Evolutionary conservation across 129 eudicot genomes (phyloP).

Genomic region (Arctium lappa): DNA sequence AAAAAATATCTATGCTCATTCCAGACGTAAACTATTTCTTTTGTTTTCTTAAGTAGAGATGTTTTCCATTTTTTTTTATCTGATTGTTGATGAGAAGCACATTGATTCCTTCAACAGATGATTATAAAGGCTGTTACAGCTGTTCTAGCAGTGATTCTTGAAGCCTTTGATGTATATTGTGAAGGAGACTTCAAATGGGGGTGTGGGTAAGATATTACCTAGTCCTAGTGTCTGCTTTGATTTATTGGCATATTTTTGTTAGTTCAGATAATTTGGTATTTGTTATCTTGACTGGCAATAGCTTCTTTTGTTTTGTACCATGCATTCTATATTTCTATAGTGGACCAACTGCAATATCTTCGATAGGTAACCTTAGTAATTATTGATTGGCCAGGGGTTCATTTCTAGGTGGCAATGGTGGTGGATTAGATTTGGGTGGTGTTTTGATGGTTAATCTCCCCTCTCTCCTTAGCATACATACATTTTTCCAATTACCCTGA

Average conservation of each 20-base stretch:
- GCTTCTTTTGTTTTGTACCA: neutral
- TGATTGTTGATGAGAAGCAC: neutral
- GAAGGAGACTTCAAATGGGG: constrained; percentile 91
- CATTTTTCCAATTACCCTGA: too few species aligned
- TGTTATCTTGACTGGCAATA: neutral
- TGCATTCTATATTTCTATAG: neutral
- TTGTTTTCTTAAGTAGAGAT: neutral
- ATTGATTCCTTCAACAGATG: constrained; percentile 56
- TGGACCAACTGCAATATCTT: neutral
- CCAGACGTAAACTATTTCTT: neutral
- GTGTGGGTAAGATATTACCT: constrained; percentile 69
- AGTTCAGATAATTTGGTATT: neutral
- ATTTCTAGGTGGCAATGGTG: too few species aligned
- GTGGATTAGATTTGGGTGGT: too few species aligned
- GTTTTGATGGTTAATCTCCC: too few species aligned
- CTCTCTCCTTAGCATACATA: too few species aligned
- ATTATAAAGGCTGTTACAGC: constrained; percentile 90
- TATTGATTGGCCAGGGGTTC: too few species aligned
- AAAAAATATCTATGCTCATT: neutral
- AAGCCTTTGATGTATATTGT: constrained; percentile 79
- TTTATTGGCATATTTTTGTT: neutral
- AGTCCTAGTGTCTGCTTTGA: neutral
- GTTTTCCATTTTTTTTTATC: neutral
- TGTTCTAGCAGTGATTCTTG: constrained; percentile 80
- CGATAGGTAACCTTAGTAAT: neutral